phyloP scores from a whole-genome alignment of 1,139 yeast species.

The Magnusiomyces fungicola region DNA sequence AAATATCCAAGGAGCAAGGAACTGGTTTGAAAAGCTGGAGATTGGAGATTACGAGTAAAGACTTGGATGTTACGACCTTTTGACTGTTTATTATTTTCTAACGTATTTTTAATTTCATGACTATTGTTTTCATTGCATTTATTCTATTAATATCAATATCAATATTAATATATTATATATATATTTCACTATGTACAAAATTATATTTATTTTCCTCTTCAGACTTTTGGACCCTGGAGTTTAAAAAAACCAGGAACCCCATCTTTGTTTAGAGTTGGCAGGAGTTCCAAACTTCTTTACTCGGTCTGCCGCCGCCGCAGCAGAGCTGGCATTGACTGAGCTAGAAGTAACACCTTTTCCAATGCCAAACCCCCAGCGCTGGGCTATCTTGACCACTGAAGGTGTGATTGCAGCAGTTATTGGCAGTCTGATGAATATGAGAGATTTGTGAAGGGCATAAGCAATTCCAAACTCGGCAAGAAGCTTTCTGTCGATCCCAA shows the following conservation, averaged over 20 bases:
- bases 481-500: slow-evolving; percentile 24
- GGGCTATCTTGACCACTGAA: slow-evolving; percentile 53
- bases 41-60: slow-evolving; percentile 13
- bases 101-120: no score
- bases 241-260: slow-evolving; percentile 15
- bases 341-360: slow-evolving; percentile 42
- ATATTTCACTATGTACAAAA: no score
- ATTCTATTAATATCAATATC: not conserved
- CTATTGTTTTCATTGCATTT: no score
- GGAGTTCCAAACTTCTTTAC: slow-evolving; percentile 8
- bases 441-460: slow-evolving; percentile 84
- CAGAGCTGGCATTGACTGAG: slow-evolving; percentile 34
- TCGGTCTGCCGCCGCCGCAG: slow-evolving; percentile 20
- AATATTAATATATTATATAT: not conserved
- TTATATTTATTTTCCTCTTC: no score
- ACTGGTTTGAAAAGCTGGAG: slow-evolving; percentile 55
- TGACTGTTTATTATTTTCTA: not conserved
- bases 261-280: slow-evolving; percentile 10
- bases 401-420: slow-evolving; percentile 93
- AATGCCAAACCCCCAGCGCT: slow-evolving; percentile 74
- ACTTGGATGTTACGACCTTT: not conserved
- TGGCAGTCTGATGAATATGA: slow-evolving; percentile 73
- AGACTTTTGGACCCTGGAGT: no score
- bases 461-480: slow-evolving; percentile 81
- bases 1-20: slow-evolving; percentile 60